Conservation (phyloP, 1,139 yeast genomes). For the Saccharomycopsis hybrid region DNA sequence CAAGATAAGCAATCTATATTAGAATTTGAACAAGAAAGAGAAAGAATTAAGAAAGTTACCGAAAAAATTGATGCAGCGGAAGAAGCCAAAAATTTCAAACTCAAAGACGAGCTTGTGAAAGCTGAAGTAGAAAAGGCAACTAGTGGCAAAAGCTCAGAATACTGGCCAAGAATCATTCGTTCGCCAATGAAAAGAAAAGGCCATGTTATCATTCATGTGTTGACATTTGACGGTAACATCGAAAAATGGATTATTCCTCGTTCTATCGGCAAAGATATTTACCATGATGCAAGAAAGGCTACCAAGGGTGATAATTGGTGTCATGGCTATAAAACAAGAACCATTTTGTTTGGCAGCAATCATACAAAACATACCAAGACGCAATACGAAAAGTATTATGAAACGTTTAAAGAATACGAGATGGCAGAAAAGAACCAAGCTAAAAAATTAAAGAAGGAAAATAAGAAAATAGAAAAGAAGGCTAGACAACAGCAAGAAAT, state of each 20-base stretch:
- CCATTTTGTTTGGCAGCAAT: conserved; percentile 25
- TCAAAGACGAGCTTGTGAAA: conserved; percentile 7
- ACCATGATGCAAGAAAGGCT: conserved; percentile 87
- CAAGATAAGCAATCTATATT: conserved; percentile 27
- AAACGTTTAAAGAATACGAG: conserved; percentile 14
- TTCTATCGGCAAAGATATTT: conserved; percentile 65
- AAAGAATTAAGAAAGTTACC: conserved; percentile 9
- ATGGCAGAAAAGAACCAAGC: conserved; percentile 4
- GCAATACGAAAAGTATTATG: conserved; percentile 12
- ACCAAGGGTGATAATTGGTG: conserved; percentile 88
- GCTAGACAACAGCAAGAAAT: background rate
- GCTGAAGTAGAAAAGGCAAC: background rate
- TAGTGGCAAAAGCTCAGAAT: conserved; percentile 2
- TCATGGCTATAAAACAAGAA: conserved; percentile 62
- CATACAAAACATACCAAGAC: background rate
- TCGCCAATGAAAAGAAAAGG: conserved; percentile 76
- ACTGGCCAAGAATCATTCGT: conserved; percentile 69
- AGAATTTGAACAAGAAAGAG: conserved; percentile 27
- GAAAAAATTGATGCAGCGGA: conserved; percentile 11
- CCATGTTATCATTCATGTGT: conserved; percentile 73
- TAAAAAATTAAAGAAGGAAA: conserved; percentile 4
- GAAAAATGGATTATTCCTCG: conserved; percentile 88
- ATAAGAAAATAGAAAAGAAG: conserved; percentile 4
- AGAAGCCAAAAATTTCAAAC: background rate
- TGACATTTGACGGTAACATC: conserved; percentile 70